A percentile compares a stretch with the other conserved stretches of the same genome.
phyloP scores from a whole-genome alignment of 2,329 filamentous ascomycete species.

The Proliferodiscus dingleyae region DNA sequence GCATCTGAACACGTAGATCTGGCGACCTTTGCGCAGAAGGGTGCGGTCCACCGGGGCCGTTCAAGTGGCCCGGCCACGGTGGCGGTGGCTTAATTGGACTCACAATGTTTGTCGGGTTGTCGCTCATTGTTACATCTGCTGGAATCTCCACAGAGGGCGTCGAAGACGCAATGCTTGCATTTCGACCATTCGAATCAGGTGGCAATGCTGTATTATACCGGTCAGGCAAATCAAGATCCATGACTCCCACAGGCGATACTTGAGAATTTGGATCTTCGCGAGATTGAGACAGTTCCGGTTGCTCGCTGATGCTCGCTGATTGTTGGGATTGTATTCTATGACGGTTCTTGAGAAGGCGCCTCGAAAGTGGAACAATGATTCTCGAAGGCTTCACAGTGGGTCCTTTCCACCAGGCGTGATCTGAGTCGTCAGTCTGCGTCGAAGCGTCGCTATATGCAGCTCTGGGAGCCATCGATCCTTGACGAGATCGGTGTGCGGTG shows the following conservation, averaged over 20 bases:
- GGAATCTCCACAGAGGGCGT: constrained; percentile 22
- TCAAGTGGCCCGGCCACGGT: constrained; percentile 22
- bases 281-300: constrained; percentile 3
- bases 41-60: neutral
- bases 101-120: constrained; percentile 21
- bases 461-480: constrained; percentile 20
- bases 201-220: constrained; percentile 19
- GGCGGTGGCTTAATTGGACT: constrained; percentile 28
- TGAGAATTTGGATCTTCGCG: constrained; percentile 11
- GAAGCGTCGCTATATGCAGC: constrained; percentile 25
- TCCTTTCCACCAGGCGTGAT: constrained; percentile 30
- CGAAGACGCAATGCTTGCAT: constrained; percentile 24
- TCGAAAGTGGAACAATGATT: constrained; percentile 26
- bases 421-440: constrained; percentile 30
- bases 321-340: constrained; percentile 19
- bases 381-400: constrained; percentile 18
- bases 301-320: constrained; percentile 11
- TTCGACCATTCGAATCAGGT: constrained; percentile 19
- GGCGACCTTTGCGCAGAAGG: constrained; percentile 17
- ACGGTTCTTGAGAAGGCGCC: constrained; percentile 29
- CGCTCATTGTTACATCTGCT: constrained; percentile 24
- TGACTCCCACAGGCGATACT: constrained; percentile 17
- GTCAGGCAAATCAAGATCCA: constrained; percentile 21
- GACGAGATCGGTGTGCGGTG: constrained; percentile 17
- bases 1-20: constrained; percentile 46